A percentile compares a stretch with the other conserved stretches of the same genome.
Conservation (phyloP, 75 land plant genomes). For the Ceratopteris richardii region DNA sequence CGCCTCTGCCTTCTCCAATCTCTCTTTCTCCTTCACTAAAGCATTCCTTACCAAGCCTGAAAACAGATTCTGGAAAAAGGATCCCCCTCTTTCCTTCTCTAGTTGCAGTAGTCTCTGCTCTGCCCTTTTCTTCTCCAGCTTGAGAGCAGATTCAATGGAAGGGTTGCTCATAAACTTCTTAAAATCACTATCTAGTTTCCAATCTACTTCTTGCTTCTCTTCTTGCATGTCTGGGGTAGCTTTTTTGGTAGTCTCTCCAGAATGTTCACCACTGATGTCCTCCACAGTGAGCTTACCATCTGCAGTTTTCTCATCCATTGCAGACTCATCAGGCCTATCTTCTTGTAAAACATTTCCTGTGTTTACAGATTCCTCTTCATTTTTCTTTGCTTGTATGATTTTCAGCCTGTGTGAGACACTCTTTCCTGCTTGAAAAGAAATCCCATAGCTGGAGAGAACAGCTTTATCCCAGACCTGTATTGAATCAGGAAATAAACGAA, state of each 20-base stretch:
- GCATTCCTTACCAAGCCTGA: conserved; percentile 27
- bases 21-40: conserved; percentile 68
- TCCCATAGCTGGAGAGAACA: too few species aligned
- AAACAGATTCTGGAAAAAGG: conserved; percentile 42
- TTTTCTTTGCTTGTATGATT: neutral
- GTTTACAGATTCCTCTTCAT: neutral
- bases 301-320: neutral
- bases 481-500: too few species aligned
- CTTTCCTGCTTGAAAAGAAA: too few species aligned
- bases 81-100: conserved; percentile 42
- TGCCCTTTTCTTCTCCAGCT: conserved; percentile 89
- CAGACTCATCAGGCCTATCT: neutral
- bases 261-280: neutral
- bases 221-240: neutral
- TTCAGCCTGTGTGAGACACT: neutral
- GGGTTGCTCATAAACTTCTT: conserved; percentile 97
- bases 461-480: too few species aligned
- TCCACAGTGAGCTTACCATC: neutral
- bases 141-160: conserved; percentile 89
- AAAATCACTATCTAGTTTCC: conserved; percentile 91
- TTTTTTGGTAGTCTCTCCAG: neutral
- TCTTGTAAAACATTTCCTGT: neutral
- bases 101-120: conserved; percentile 73
- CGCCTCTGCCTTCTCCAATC: conserved; percentile 70
- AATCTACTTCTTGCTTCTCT: conserved; percentile 70